Percentiles rank a stretch among this genome's conserved stretches.
Conservation (phyloP, 176 grass and related monocot species). For the Oryza coarctata region DNA sequence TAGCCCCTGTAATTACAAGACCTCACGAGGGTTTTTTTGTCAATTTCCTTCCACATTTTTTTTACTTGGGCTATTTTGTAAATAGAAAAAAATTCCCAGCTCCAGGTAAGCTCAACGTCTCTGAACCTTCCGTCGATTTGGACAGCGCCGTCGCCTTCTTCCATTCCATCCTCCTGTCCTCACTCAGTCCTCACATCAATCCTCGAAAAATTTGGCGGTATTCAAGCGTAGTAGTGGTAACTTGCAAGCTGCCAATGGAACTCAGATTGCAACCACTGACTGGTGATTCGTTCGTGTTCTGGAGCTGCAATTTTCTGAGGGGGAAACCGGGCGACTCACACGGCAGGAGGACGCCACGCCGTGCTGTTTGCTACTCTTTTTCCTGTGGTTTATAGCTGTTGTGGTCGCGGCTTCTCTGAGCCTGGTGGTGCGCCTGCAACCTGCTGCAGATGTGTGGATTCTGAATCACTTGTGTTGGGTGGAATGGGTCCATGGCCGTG, state of each 20-base stretch:
- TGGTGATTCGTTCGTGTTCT: neutral
- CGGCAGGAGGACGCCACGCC: neutral
- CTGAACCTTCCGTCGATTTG: constrained; percentile 35
- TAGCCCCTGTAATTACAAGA: constrained; percentile 42
- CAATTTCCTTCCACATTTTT: constrained; percentile 20
- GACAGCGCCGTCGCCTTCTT: constrained; percentile 6
- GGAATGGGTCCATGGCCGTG: constrained; percentile 18
- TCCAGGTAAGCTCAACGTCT: constrained; percentile 17
- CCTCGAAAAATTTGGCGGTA: neutral
- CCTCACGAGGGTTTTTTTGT: constrained; percentile 22
- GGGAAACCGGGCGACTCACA: neutral
- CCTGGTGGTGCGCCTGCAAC: constrained; percentile 26
- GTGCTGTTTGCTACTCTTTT: constrained; percentile 5
- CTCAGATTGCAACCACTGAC: neutral
- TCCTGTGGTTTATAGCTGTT: constrained; percentile 3
- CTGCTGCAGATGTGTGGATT: neutral
- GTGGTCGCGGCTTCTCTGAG: neutral
- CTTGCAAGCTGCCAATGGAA: constrained; percentile 11
- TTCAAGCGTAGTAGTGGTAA: neutral
- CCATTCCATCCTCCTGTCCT: neutral
- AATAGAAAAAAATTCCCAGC: constrained; percentile 22
- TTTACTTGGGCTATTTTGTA: constrained; percentile 34
- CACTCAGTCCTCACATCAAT: neutral
- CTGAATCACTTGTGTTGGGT: neutral
- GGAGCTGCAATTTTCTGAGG: neutral